These are phyloP conservation scores for Irpex lacteus DNA, from an alignment of 1,284 basidiomycete genomes.

Conservation along the genomic window DNA sequence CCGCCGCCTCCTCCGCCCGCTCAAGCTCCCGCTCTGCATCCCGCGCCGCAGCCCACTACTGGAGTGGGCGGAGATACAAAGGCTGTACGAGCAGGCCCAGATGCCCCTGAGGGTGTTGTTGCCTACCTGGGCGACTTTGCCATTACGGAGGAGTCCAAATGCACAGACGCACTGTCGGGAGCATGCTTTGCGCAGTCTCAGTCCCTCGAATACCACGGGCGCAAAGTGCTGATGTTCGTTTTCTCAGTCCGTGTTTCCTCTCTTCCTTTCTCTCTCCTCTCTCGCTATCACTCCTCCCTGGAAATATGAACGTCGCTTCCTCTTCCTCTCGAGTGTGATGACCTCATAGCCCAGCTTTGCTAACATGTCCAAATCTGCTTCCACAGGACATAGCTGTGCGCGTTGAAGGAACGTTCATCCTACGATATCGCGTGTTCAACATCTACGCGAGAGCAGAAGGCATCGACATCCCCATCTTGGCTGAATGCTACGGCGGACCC, in stretches of 20 bases:
- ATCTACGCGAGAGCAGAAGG: conserved; percentile 20
- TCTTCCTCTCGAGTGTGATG: no score
- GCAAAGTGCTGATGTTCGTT: conserved; percentile 64
- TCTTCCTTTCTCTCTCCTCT: conserved; percentile 15
- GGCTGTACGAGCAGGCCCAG: conserved; percentile 4
- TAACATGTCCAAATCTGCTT: not conserved
- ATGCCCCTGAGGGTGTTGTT: conserved; percentile 11
- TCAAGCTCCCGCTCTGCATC: conserved; percentile 3
- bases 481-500: conserved; percentile 65
- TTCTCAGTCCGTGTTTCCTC: conserved; percentile 52
- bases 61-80: conserved; percentile 1
- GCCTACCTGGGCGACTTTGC: conserved; percentile 10
- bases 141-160: conserved; percentile 12
- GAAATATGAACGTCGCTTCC: no score
- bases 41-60: not conserved
- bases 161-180: conserved; percentile 12
- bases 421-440: conserved; percentile 26
- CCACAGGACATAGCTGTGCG: conserved; percentile 26
- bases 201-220: conserved; percentile 55
- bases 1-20: conserved; percentile 11
- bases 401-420: conserved; percentile 24
- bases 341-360: no score
- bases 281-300: not conserved
- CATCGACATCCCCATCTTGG: conserved; percentile 50
- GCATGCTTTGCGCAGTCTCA: conserved; percentile 40